phyloP scores from a whole-genome alignment of 176 grass and related monocot genomes.

The Eremochloa ophiuroides region DNA sequence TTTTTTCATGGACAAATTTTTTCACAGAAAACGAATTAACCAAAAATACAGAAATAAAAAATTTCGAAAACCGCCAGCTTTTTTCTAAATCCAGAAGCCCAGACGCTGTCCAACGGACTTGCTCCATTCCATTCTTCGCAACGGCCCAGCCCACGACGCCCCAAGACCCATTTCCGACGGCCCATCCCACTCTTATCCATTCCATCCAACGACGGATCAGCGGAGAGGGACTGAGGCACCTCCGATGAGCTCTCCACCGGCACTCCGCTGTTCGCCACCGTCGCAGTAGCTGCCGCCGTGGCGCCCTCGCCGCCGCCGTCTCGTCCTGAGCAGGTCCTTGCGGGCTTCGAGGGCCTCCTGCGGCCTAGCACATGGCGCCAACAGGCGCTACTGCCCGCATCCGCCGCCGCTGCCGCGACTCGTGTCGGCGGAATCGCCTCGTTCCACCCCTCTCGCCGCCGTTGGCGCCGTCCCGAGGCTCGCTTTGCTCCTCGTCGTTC shows the following conservation, averaged over 20 bases:
- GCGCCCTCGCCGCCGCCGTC: background rate
- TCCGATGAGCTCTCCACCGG: background rate
- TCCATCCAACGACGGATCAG: background rate
- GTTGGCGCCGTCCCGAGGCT: background rate
- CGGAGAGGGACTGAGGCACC: background rate
- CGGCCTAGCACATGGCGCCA: background rate
- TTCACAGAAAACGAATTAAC: background rate
- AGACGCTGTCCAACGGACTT: background rate
- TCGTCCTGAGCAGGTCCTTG: background rate
- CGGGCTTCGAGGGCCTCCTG: background rate
- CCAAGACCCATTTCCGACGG: background rate
- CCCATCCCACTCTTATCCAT: background rate
- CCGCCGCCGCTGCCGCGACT: background rate
- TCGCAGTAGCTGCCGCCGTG: background rate
- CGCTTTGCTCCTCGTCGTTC: conserved; percentile 21
- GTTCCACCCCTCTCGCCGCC: conserved; percentile 10
- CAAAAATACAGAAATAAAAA: background rate
- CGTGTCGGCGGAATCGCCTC: conserved; percentile 22
- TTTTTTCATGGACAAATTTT: background rate
- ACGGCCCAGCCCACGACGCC: background rate
- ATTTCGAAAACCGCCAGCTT: background rate
- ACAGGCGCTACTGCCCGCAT: background rate
- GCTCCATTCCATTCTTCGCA: background rate
- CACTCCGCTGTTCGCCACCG: background rate
- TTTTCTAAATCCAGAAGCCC: background rate